These are phyloP conservation scores for Peterozyma toletana DNA, from an alignment of 805 yeast genomes.

Conservation along the genomic window DNA sequence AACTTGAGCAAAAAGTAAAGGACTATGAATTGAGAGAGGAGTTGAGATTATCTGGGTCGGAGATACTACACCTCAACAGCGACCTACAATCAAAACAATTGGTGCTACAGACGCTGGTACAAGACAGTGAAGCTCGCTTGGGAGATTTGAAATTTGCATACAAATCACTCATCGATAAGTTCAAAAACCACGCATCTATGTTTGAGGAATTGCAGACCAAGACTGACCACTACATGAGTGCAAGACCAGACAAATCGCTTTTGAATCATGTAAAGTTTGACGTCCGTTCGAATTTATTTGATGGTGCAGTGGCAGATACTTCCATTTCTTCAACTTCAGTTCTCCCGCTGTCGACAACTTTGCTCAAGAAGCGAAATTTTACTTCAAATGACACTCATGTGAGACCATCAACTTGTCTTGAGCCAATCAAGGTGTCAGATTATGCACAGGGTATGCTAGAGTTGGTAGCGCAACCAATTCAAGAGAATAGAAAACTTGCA, in stretches of 20 bases:
- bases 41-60: neutral
- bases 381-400: neutral
- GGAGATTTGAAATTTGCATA: neutral
- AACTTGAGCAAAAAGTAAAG: conserved; percentile 1
- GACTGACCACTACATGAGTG: neutral
- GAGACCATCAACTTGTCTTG: too few species aligned
- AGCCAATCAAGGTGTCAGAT: too few species aligned
- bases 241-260: conserved; percentile 1
- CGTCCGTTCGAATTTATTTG: neutral
- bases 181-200: neutral
- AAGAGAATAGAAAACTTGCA: too few species aligned
- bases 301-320: neutral
- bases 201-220: conserved; percentile 5
- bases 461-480: too few species aligned
- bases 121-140: neutral
- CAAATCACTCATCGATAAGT: neutral
- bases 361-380: neutral
- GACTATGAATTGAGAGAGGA: conserved; percentile 1
- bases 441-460: too few species aligned
- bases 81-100: conserved; percentile 1
- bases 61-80: neutral
- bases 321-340: neutral
- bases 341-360: neutral
- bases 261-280: conserved; percentile 6
- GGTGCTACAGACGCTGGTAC: neutral